phyloP scores from a whole-genome alignment of 371 early-diverging fungal genomes.

The Mucor circinelloides region DNA sequence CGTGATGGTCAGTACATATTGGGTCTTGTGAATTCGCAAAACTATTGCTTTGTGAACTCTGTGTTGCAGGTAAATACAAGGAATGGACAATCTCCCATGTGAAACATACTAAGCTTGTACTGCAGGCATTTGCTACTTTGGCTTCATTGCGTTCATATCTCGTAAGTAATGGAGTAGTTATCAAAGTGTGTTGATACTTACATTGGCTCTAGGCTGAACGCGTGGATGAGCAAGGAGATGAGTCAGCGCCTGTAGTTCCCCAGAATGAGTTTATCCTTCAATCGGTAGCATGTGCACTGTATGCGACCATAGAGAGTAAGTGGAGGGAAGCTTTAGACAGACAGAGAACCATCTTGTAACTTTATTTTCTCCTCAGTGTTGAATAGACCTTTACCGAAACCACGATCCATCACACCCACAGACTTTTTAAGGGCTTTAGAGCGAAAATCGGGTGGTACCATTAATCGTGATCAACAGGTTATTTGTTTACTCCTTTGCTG shows the following conservation, averaged over 20 bases:
- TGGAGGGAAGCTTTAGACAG: background rate
- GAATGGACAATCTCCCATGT: background rate
- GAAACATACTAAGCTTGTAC: background rate
- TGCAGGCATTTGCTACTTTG: constrained; percentile 60
- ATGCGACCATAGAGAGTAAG: constrained; percentile 54
- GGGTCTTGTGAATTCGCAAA: constrained; percentile 84
- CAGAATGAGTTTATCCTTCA: constrained; percentile 46
- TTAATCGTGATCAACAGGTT: constrained; percentile 50
- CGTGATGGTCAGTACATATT: constrained; percentile 52
- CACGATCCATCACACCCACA: constrained; percentile 41
- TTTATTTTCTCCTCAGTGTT: constrained; percentile 24
- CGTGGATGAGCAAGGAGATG: constrained; percentile 55
- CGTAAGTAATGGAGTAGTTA: constrained; percentile 17
- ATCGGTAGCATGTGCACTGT: constrained; percentile 55
- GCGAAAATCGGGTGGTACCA: constrained; percentile 41
- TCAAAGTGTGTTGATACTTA: background rate
- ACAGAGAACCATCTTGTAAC: background rate
- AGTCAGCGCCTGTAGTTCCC: constrained; percentile 33
- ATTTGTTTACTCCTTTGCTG: background rate
- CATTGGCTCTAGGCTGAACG: constrained; percentile 43
- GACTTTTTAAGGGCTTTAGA: constrained; percentile 47
- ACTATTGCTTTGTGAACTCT: constrained; percentile 89
- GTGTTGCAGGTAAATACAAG: constrained; percentile 71
- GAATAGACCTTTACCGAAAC: constrained; percentile 45
- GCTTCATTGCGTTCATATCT: constrained; percentile 52